Evolutionary conservation across 768 basidiomycete genomes (phyloP).

Genomic region (Mycena sanguinolenta): DNA sequence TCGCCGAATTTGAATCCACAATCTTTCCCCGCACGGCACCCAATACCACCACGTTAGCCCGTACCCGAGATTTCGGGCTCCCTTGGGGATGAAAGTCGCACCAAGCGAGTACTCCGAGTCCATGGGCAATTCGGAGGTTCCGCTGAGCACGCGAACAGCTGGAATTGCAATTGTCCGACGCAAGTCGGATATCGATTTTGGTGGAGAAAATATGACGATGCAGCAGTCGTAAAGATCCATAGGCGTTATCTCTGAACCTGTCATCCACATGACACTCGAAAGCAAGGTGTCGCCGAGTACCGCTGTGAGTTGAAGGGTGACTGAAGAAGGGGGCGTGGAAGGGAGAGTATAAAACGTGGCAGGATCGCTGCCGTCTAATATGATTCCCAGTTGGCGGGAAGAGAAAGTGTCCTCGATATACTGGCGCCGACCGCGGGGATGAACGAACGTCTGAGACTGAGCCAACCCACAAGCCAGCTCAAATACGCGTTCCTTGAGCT

Average conservation of each 20-base stretch:
- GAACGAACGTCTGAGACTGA: conserved; percentile 29
- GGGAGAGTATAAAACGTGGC: conserved; percentile 17
- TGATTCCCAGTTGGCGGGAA: background rate
- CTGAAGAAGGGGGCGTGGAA: background rate
- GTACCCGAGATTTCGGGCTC: conserved; percentile 39
- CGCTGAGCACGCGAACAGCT: conserved; percentile 31
- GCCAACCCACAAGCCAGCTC: conserved; percentile 35
- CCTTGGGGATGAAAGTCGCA: conserved; percentile 29
- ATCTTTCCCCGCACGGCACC: conserved; percentile 39
- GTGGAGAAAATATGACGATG: conserved; percentile 37
- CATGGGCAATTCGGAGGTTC: conserved; percentile 13
- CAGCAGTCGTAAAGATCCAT: conserved; percentile 47
- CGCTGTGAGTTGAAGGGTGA: conserved; percentile 32
- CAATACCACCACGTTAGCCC: conserved; percentile 42
- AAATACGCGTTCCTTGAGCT: conserved; percentile 37
- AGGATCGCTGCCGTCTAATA: conserved; percentile 7
- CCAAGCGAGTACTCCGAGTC: conserved; percentile 16
- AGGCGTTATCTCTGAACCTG: conserved; percentile 32
- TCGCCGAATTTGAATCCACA: conserved; percentile 40
- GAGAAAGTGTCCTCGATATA: conserved; percentile 32
- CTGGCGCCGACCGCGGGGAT: conserved; percentile 37
- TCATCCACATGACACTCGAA: conserved; percentile 43
- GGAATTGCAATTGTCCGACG: conserved; percentile 33
- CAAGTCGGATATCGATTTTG: background rate
- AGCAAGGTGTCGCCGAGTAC: conserved; percentile 44